These are phyloP conservation scores for Rickenella mellea DNA, from an alignment of 768 basidiomycete genomes.

Conservation along the genomic window DNA sequence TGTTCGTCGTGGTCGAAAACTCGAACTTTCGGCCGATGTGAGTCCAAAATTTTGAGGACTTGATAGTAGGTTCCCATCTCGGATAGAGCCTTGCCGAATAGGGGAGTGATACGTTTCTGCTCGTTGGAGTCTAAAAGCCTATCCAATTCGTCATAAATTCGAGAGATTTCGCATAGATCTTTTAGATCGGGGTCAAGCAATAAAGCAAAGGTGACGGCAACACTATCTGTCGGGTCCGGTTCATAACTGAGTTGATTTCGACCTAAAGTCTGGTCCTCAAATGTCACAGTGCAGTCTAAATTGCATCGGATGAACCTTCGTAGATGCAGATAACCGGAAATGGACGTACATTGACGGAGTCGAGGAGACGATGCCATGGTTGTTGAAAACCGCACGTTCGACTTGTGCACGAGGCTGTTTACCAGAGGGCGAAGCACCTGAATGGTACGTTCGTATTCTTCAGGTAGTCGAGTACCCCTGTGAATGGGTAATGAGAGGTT, in stretches of 20 bases:
- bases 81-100: neutral
- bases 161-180: neutral
- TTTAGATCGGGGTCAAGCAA: no score
- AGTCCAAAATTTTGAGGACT: neutral
- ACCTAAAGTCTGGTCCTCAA: neutral
- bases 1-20: neutral
- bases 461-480: neutral
- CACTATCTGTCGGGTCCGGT: no score
- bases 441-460: neutral
- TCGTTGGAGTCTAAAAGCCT: neutral
- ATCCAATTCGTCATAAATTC: slow-evolving; percentile 1
- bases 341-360: neutral
- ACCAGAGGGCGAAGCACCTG: no score
- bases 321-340: neutral
- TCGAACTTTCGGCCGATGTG: neutral
- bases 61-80: neutral
- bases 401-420: no score
- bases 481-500: no score
- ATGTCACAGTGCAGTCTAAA: neutral
- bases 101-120: slow-evolving; percentile 1
- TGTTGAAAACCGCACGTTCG: no score
- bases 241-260: neutral
- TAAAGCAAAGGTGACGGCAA: no score
- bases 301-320: neutral
- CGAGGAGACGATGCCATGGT: no score